A percentile compares a stretch with the other conserved stretches of the same genome.
phyloP scores from a whole-genome alignment of 805 yeast genomes.

The Aciculoconidium aculeatum region DNA sequence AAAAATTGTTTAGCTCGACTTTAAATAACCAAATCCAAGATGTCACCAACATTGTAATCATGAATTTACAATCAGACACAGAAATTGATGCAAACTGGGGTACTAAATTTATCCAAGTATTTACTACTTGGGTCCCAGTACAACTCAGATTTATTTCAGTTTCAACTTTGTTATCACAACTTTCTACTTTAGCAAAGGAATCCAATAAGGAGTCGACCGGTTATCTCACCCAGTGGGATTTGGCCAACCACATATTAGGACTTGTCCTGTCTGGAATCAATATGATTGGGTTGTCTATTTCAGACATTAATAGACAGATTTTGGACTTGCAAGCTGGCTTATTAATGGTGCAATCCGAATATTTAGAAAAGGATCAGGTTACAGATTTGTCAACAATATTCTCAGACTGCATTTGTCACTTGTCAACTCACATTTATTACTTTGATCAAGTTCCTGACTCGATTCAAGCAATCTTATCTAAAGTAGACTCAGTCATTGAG shows the following conservation, averaged over 20 bases:
- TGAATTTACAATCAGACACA: conserved; percentile 27
- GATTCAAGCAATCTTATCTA: conserved; percentile 57
- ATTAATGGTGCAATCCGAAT: conserved; percentile 18
- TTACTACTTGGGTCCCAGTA: conserved; percentile 76
- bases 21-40: conserved; percentile 54
- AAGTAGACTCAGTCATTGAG: conserved; percentile 29
- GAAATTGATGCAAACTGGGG: conserved; percentile 42
- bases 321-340: conserved; percentile 43
- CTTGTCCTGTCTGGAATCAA: conserved; percentile 72
- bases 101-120: conserved; percentile 50
- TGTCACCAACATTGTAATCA: conserved; percentile 49
- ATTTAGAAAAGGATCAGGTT: conserved; percentile 16
- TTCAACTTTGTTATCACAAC: conserved; percentile 32
- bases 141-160: conserved; percentile 67
- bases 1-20: conserved; percentile 57
- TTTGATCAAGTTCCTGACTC: conserved; percentile 83
- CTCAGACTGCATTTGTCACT: conserved; percentile 55
- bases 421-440: conserved; percentile 76
- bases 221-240: conserved; percentile 27
- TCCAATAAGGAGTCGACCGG: conserved; percentile 8
- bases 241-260: conserved; percentile 45
- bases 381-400: conserved; percentile 37
- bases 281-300: conserved; percentile 80
- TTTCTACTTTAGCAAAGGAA: conserved; percentile 17
- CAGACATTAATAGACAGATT: conserved; percentile 65